A percentile compares a stretch with the other conserved stretches of the same genome.
phyloP scores from a whole-genome alignment of 2,329 filamentous ascomycete genomes.

The Aureobasidium namibiae region DNA sequence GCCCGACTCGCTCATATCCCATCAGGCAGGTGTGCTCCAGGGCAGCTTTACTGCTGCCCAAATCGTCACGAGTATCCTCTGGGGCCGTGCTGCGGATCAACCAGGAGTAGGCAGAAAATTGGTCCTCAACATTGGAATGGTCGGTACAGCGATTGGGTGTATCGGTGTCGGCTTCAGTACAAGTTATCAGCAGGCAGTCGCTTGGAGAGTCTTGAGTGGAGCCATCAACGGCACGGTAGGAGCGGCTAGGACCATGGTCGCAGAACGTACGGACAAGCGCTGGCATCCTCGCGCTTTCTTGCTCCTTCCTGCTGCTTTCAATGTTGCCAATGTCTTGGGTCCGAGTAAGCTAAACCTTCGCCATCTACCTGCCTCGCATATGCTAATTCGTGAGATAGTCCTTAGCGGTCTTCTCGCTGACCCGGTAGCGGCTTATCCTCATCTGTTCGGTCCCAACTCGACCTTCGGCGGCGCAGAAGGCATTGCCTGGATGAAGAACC shows the following conservation, averaged over 20 bases:
- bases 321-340: constrained; percentile 33
- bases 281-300: constrained; percentile 34
- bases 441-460: constrained; percentile 49
- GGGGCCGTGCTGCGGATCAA: constrained; percentile 33
- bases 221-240: constrained; percentile 35
- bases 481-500: constrained; percentile 52
- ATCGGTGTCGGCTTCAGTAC: constrained; percentile 32
- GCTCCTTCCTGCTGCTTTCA: constrained; percentile 33
- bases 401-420: constrained; percentile 58
- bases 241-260: constrained; percentile 35
- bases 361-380: not conserved
- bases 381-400: constrained; percentile 30
- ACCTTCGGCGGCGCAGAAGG: constrained; percentile 45
- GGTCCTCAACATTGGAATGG: constrained; percentile 31
- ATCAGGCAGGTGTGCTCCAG: constrained; percentile 34
- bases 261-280: constrained; percentile 31
- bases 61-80: constrained; percentile 34
- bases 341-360: constrained; percentile 20
- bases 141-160: constrained; percentile 32
- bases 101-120: constrained; percentile 38
- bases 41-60: constrained; percentile 36
- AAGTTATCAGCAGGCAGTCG: constrained; percentile 32
- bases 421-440: constrained; percentile 48
- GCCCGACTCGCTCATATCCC: constrained; percentile 39
- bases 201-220: constrained; percentile 32